These are phyloP conservation scores for Aureobasidium sp. DNA, from an alignment of 2,329 filamentous ascomycete genomes.

Conservation along the genomic window DNA sequence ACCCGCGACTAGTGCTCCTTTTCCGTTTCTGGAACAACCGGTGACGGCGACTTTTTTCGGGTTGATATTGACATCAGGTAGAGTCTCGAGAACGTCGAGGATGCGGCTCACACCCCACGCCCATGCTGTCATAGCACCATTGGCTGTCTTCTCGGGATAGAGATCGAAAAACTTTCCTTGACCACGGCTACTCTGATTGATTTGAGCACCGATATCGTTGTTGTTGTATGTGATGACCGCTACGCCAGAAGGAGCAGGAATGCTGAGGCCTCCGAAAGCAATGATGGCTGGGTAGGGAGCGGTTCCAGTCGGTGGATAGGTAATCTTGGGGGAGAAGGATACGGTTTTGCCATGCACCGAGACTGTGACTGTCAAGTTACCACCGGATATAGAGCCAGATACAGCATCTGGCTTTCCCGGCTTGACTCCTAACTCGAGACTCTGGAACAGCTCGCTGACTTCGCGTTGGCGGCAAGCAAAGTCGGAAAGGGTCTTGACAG, in stretches of 20 bases:
- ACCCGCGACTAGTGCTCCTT: conserved; percentile 53
- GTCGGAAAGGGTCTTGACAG: conserved; percentile 27
- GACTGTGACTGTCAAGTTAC: conserved; percentile 28
- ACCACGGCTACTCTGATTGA: conserved; percentile 38
- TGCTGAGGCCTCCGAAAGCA: conserved; percentile 44
- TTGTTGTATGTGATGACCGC: conserved; percentile 53
- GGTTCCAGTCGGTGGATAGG: conserved; percentile 32
- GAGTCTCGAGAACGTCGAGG: conserved; percentile 49
- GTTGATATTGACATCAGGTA: conserved; percentile 38
- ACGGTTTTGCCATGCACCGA: conserved; percentile 28
- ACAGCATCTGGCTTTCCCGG: conserved; percentile 29
- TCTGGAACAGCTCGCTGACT: conserved; percentile 28
- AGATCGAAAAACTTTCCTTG: conserved; percentile 52
- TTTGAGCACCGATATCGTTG: conserved; percentile 47
- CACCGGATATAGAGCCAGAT: conserved; percentile 25
- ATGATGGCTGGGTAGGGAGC: conserved; percentile 50
- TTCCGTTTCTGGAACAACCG: conserved; percentile 56
- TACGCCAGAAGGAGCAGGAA: conserved; percentile 47
- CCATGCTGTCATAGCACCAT: conserved; percentile 53
- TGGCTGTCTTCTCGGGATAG: conserved; percentile 46
- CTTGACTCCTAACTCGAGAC: conserved; percentile 30
- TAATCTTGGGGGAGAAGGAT: conserved; percentile 29
- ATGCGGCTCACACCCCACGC: conserved; percentile 54
- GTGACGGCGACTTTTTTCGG: conserved; percentile 43
- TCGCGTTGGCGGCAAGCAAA: conserved; percentile 31